Percentiles rank a stretch among this genome's conserved stretches.
Conservation (phyloP, 23 red algal genomes). For the Gracilariopsis chorda region DNA sequence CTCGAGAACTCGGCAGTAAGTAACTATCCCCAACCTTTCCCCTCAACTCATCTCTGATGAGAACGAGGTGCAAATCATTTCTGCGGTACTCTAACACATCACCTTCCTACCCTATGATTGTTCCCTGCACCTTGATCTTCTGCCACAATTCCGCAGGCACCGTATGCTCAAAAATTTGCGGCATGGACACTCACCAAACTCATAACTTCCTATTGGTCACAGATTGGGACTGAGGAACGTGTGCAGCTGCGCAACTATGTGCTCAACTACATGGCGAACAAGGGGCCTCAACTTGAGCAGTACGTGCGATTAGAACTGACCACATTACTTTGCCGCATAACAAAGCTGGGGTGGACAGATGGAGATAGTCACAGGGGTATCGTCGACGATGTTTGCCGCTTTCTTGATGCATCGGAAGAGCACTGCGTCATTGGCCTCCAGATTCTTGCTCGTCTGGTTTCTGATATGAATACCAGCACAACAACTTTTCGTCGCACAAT, state of each 20-base stretch:
- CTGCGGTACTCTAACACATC: background rate
- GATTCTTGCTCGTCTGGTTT: slow-evolving; percentile 54
- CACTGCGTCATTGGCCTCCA: slow-evolving; percentile 77
- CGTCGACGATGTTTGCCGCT: slow-evolving; percentile 78
- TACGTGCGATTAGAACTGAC: slow-evolving; percentile 76
- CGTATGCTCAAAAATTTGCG: slow-evolving; percentile 74
- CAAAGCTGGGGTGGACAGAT: slow-evolving; percentile 75
- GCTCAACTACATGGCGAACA: slow-evolving; percentile 67
- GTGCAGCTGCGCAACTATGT: slow-evolving; percentile 80
- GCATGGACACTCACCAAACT: slow-evolving; percentile 71
- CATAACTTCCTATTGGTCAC: slow-evolving; percentile 59
- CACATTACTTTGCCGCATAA: slow-evolving; percentile 71
- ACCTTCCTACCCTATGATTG: background rate
- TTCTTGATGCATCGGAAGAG: slow-evolving; percentile 79
- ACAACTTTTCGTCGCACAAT: slow-evolving; percentile 50
- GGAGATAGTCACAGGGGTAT: slow-evolving; percentile 50
- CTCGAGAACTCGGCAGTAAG: slow-evolving; percentile 71
- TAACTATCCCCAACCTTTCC: background rate
- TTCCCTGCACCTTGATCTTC: background rate
- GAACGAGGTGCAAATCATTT: background rate
- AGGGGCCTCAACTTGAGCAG: slow-evolving; percentile 59
- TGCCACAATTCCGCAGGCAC: slow-evolving; percentile 13
- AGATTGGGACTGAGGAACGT: slow-evolving; percentile 56
- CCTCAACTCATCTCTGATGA: background rate
- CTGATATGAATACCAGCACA: slow-evolving; percentile 71